phyloP scores from a whole-genome alignment of 2,329 filamentous ascomycete species.

The Penicillium sp. region DNA sequence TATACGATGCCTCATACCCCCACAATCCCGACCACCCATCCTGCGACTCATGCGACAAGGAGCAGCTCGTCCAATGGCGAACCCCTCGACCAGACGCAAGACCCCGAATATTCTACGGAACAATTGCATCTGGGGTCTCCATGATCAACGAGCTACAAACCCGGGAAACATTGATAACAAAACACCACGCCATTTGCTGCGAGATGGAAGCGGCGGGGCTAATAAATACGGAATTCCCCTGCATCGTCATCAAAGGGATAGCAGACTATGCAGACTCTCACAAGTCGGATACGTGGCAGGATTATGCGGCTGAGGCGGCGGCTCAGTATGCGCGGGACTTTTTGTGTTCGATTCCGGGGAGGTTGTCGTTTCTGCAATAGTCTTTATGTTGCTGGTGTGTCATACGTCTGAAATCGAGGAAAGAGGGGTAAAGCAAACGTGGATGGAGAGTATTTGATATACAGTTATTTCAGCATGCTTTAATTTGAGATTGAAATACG shows the following conservation, averaged over 20 bases:
- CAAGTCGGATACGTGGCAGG: background rate
- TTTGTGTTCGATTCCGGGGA: background rate
- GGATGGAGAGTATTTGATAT: background rate
- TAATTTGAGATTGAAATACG: background rate
- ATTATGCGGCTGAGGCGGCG: background rate
- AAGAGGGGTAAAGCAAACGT: background rate
- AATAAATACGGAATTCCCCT: background rate
- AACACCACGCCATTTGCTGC: background rate
- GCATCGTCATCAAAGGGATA: background rate
- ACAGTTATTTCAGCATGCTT: background rate
- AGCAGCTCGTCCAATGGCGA: background rate
- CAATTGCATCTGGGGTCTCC: background rate
- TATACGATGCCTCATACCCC: background rate
- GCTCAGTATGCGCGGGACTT: background rate
- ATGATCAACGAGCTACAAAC: background rate
- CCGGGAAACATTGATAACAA: background rate
- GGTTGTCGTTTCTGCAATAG: background rate
- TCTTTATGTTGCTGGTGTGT: background rate
- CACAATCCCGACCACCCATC: background rate
- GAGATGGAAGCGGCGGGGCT: background rate
- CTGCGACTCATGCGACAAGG: background rate
- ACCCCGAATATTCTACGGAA: background rate
- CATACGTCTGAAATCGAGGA: background rate
- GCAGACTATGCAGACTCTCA: background rate
- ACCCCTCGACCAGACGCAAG: background rate